phyloP scores from a whole-genome alignment of 257 asterid species.

The Avicennia marina region DNA sequence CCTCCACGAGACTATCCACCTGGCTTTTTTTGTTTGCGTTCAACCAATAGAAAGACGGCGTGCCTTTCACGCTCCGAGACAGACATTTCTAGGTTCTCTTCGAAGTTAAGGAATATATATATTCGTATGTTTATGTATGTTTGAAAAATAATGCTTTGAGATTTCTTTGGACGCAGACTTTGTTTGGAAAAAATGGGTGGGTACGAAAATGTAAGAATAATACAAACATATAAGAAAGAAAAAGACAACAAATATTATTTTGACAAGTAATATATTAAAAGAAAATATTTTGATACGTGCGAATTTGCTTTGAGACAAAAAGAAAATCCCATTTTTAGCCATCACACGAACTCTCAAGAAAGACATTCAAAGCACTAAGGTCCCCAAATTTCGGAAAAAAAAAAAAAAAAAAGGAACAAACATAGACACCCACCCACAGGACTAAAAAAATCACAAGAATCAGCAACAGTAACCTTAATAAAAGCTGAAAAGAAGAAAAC shows the following conservation, averaged over 20 bases:
- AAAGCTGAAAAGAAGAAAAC: slow-evolving; percentile 74
- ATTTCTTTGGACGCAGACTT: too few relatives aligned
- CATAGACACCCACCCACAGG: not conserved
- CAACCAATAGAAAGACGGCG: slow-evolving; percentile 10
- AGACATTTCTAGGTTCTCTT: not conserved
- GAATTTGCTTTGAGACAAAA: not conserved
- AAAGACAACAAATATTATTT: too few relatives aligned
- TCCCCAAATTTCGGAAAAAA: slow-evolving; percentile 16
- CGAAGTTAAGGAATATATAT: not conserved
- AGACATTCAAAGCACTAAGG: not conserved
- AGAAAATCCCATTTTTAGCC: slow-evolving; percentile 3
- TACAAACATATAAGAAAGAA: too few relatives aligned
- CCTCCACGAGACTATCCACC: slow-evolving; percentile 24
- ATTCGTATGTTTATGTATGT: not conserved
- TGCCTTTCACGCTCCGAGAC: slow-evolving; percentile 22
- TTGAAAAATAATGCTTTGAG: too few relatives aligned
- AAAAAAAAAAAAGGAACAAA: not conserved
- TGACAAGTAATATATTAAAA: too few relatives aligned
- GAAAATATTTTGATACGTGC: too few relatives aligned
- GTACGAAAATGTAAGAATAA: too few relatives aligned
- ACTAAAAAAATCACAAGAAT: slow-evolving; percentile 24
- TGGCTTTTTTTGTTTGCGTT: slow-evolving; percentile 11
- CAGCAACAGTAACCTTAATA: slow-evolving; percentile 37
- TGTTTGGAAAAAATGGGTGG: too few relatives aligned
- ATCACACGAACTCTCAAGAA: slow-evolving; percentile 11